Base-by-base conservation (phyloP, 345 rosid species). In the Gossypium ekmanianum region DNA sequence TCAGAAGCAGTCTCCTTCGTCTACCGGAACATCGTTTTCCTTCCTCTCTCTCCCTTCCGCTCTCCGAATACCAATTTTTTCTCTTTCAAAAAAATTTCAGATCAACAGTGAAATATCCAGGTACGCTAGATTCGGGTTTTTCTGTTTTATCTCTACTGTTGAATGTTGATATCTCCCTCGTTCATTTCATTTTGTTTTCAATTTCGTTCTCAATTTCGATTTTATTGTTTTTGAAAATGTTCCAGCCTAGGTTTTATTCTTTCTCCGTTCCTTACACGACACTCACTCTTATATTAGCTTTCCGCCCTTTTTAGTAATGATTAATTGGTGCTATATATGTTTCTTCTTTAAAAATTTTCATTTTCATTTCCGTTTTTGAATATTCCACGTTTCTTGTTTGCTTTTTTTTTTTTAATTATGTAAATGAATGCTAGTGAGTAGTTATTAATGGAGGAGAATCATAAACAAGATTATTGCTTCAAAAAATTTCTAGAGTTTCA, bases 61-160 rank as follows among this genome's bases (percentile, higher is more conserved):
- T 34, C 41, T 14, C n/a, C 55, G 61, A 18, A 20, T 9, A 57
- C 26, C 1, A 22, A 11, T 58, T 29, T 57, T 52, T 8, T 55
- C n/a, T 55, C 3, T 20, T 56, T 20, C 13, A 13, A 58, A 58
- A 58, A 9, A 24, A 58, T 3, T 22, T 58, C 27, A 58, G 24
- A 58, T 58, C 34, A 14, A 11, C 57, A 61, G 45, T 34, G 24
- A 54, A 17, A 16, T 70, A 70, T 34, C 62, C 62, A 71, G 74
- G 61, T 70, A 70, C 61, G 20, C 45, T 3, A 27, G 59, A 48
- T 22, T 68, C 43, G n/a, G 20, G 1, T 68, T 55, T 55, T 11
- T 12, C 16, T 69, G 26, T 50, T 34, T 2, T 44, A 29, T 62
- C 47, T 34, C 45, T 45, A 11, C 48, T 2, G 48, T 45, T 45